Percentiles rank a stretch among this genome's conserved stretches.
Evolutionary conservation across 2,329 filamentous ascomycete species (phyloP).

Genomic region (Geosmithia flava): DNA sequence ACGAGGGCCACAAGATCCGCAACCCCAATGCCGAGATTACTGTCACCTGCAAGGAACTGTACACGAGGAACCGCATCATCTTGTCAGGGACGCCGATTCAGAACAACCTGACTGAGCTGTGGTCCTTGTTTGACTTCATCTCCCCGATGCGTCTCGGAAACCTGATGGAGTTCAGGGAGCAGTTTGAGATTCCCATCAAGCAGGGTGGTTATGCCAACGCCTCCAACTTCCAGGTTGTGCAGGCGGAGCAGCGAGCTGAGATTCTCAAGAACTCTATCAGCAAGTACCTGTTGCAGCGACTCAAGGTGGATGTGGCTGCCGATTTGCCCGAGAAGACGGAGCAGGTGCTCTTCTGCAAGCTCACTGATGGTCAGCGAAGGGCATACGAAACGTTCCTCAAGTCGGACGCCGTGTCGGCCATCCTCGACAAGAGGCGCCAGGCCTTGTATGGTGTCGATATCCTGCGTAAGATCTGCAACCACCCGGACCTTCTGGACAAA

Average conservation of each 20-base stretch:
- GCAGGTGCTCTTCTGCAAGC: constrained; percentile 89
- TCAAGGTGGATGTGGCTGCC: constrained; percentile 87
- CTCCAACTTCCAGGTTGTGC: constrained; percentile 86
- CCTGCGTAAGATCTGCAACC: constrained; percentile 92
- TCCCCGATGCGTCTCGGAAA: constrained; percentile 93
- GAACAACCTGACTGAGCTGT: constrained; percentile 88
- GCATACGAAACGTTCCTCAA: constrained; percentile 72
- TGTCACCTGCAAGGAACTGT: constrained; percentile 86
- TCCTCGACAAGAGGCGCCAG: constrained; percentile 62
- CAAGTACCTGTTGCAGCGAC: constrained; percentile 80
- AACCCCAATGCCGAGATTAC: constrained; percentile 95
- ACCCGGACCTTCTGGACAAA: constrained; percentile 75
- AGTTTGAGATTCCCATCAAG: constrained; percentile 90
- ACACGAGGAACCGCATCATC: constrained; percentile 82
- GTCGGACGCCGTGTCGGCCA: constrained; percentile 77
- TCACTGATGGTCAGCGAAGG: constrained; percentile 64
- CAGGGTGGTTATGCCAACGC: constrained; percentile 93
- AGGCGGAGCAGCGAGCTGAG: constrained; percentile 86
- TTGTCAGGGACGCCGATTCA: constrained; percentile 96
- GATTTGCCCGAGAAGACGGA: constrained; percentile 94
- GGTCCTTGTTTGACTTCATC: constrained; percentile 96
- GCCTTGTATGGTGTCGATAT: constrained; percentile 85
- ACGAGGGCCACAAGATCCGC: constrained; percentile 96
- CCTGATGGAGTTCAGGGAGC: constrained; percentile 75
- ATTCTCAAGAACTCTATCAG: constrained; percentile 89